Evolutionary conservation across 768 basidiomycete species (phyloP).

Genomic region (Suillus lakei): DNA sequence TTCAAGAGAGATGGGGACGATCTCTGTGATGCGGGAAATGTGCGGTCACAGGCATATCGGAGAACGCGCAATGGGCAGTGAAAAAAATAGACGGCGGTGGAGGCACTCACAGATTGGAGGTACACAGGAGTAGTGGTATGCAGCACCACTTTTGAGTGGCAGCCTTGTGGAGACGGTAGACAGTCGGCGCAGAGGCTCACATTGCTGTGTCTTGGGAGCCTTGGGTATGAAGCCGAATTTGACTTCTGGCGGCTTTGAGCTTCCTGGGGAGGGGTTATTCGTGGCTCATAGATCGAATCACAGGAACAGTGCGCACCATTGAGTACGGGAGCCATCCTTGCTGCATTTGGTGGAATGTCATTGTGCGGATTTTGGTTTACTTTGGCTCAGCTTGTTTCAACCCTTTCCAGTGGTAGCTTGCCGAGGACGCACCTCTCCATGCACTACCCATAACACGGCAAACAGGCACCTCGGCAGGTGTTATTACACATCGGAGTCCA

Average conservation of each 20-base stretch:
- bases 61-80: constrained; percentile 11
- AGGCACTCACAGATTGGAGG: constrained; percentile 59
- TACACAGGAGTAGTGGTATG: constrained; percentile 76
- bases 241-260: constrained; percentile 74
- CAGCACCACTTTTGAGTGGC: constrained; percentile 72
- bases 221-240: constrained; percentile 82
- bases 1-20: constrained; percentile 59
- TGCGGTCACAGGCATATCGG: background rate
- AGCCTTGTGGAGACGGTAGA: constrained; percentile 73
- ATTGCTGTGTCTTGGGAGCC: constrained; percentile 61
- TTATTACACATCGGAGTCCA: too few species aligned
- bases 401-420: too few species aligned
- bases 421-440: too few species aligned
- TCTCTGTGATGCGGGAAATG: constrained; percentile 45
- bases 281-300: background rate
- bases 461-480: too few species aligned
- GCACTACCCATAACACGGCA: too few species aligned
- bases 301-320: constrained; percentile 50
- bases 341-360: constrained; percentile 52
- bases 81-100: constrained; percentile 3
- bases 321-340: constrained; percentile 68
- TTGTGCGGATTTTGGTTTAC: constrained; percentile 11
- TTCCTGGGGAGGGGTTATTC: constrained; percentile 52
- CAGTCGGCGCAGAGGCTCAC: constrained; percentile 70
- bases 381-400: too few species aligned